These are phyloP conservation scores for Syzygium jambos DNA, from an alignment of 345 rosid genomes.

Conservation along the genomic window DNA sequence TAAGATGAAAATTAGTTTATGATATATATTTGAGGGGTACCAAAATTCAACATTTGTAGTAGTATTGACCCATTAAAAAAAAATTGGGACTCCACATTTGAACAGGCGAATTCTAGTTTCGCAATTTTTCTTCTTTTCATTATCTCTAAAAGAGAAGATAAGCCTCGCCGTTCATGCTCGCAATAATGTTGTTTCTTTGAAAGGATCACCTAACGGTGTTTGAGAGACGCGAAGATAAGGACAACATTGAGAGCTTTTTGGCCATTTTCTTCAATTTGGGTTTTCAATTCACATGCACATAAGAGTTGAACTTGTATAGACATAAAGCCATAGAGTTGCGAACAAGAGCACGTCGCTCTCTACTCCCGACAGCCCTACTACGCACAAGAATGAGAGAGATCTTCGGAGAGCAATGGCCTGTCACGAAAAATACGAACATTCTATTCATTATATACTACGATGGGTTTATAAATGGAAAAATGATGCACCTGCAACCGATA, in stretches of 20 bases:
- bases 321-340: background rate
- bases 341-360: background rate
- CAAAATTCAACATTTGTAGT: background rate
- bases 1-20: background rate
- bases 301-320: background rate
- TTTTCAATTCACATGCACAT: background rate
- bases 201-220: background rate
- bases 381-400: background rate
- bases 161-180: background rate
- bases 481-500: background rate
- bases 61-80: background rate
- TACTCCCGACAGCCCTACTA: background rate
- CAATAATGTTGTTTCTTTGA: background rate
- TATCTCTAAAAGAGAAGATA: background rate
- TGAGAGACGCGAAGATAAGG: background rate
- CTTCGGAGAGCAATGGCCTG: background rate
- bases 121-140: background rate
- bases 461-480: background rate
- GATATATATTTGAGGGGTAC: background rate
- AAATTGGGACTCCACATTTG: background rate
- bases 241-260: background rate
- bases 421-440: background rate
- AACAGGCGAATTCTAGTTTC: background rate
- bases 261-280: background rate
- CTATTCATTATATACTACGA: background rate